Evolutionary conservation across 129 eudicot species (phyloP), one percentile per base, ranked within the genome.

Genomic region (Cynara cardunculus): DNA sequence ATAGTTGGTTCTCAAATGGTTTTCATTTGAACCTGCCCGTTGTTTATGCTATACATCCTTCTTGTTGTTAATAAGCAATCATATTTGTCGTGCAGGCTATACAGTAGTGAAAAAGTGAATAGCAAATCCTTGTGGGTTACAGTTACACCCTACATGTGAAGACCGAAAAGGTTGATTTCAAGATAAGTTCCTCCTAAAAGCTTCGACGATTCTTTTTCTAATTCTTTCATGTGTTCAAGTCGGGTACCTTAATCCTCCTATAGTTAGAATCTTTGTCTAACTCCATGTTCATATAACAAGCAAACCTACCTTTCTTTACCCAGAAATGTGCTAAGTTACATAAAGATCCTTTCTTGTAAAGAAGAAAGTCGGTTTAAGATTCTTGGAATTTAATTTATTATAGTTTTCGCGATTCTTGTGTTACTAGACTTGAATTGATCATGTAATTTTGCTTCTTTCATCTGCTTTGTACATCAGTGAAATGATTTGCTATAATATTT

Each of bases 61-160:
- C 22, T 56, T 56, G n/a, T n/a, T n/a, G n/a, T n/a, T 56, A 56
- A 56, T 56, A 56, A 56, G n/a, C 65, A 84, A 59, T 21, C 72
- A 3, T 76, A 65, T 35, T 16, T 73, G 21, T 83, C 93, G 85
- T 97, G 79, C 76, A 27, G 82, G 83, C 87, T 91, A 85, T 88
- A 91, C 73, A 53, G 78, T 79, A 85, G 94, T 31, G 92, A 68
- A 67, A 89, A 67, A 89, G 93, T 86, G 91, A 93, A 72, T 88
- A 88, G 86, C 80, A 73, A 81, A 37, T 37, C 69, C 75, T 62
- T 56, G 31, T 44, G 82, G 37, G 69, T 75, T 78, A 30, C 27
- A 74, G 61, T 35, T 79, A 68, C 85, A 81, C 70, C 79, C 61
- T 65, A 75, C 70, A 83, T 53, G 81, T 79, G 86, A 88, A 82